Conservation (phyloP, 2,329 filamentous ascomycete species). For the Sarocladium oryzae region DNA sequence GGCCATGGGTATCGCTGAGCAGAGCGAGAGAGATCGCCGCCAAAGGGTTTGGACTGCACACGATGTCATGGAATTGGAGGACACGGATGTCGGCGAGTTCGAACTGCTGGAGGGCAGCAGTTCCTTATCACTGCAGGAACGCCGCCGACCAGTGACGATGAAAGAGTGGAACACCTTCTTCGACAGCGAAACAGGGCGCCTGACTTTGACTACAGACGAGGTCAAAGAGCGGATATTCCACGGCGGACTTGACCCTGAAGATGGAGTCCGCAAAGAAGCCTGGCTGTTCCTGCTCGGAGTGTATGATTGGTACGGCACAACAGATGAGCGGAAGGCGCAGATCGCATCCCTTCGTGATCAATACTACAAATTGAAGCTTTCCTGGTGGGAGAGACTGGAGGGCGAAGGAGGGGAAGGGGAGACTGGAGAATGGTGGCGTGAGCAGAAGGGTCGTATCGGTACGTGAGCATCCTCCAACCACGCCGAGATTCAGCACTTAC, state of each 20-base stretch:
- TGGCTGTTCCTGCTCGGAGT: constrained; percentile 93
- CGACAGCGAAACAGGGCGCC: constrained; percentile 63
- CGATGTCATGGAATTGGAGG: constrained; percentile 88
- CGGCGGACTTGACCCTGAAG: constrained; percentile 79
- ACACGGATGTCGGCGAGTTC: constrained; percentile 92
- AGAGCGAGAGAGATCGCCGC: constrained; percentile 80
- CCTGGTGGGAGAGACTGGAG: constrained; percentile 92
- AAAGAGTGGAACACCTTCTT: constrained; percentile 93
- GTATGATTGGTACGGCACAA: constrained; percentile 86
- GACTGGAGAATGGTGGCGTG: constrained; percentile 91
- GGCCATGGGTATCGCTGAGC: constrained; percentile 98
- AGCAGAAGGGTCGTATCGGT: constrained; percentile 92
- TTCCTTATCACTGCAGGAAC: constrained; percentile 67
- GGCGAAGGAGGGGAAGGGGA: constrained; percentile 75
- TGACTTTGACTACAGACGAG: constrained; percentile 80
- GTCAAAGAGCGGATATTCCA: constrained; percentile 98
- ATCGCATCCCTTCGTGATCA: constrained; percentile 84
- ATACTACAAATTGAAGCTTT: constrained; percentile 86
- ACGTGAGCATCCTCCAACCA: constrained; percentile 30
- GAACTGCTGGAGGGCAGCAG: constrained; percentile 81
- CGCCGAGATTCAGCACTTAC: constrained; percentile 13
- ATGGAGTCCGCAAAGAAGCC: constrained; percentile 90
- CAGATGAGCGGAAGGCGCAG: constrained; percentile 75
- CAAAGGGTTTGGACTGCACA: constrained; percentile 89
- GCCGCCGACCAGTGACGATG: constrained; percentile 68